Evolutionary conservation across 2,329 filamentous ascomycete genomes (phyloP), one percentile per base, ranked within the genome.

Genomic region (Epichloe bromicola): DNA sequence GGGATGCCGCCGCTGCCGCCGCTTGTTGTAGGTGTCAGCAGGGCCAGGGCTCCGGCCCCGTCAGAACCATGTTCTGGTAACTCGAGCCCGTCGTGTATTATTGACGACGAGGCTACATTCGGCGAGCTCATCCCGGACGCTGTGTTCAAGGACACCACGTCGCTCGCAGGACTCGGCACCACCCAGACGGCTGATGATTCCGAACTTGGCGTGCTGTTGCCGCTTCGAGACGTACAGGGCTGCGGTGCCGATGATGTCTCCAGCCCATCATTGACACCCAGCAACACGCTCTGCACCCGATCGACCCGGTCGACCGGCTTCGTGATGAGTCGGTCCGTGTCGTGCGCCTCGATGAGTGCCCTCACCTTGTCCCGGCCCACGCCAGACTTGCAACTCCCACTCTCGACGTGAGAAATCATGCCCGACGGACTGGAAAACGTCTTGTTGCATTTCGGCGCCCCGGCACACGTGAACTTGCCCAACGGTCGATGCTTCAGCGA

Each of bases 321-420:
- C 17, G 49, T 50, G 10, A 54, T 53, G 33, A 50, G n/a, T 17
- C 49, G 19, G 4, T 54, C 54, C 15, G 33, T 33, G n/a, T 56
- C 53, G 15, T 54, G 38, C 15, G 33, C 11, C n/a, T 48, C n/a
- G 12, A 56, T 39, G 37, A 56, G 12, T 5, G 33, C 33, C 17
- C 48, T 51, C 17, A 54, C 30, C 34, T 46, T 37, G 38, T 49
- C 36, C 8, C 52, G 48, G 30, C 54, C 30, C 19, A 56, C 51
- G 37, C 55, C 55, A 30, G 55, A 54, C 7, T 23, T 34, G 38
- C 55, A 56, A 15, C 34, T 19, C 43, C 55, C 55, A 20, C 42
- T 56, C 17, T 57, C 54, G 34, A 57, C 39, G 33, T 57, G 55
- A 3, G 50, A 46, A n/a, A 57, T 19, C 37, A 57, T 39, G 10